These are phyloP conservation scores for Paraconiothyrium sp. DNA, from an alignment of 2,329 filamentous ascomycete genomes.

Conservation along the genomic window DNA sequence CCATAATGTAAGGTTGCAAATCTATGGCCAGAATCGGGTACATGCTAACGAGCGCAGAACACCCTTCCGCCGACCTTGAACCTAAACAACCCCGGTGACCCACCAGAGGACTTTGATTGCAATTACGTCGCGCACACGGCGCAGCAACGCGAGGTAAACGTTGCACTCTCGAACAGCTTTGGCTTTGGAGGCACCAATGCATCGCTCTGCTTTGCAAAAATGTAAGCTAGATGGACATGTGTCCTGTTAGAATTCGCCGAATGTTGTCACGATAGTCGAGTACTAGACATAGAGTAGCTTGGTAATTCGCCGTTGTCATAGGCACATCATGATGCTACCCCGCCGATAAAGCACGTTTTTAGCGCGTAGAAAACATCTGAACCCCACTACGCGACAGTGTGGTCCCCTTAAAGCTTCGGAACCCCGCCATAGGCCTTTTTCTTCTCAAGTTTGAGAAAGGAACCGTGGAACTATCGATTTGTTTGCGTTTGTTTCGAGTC, in stretches of 20 bases:
- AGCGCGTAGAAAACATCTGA: conserved; percentile 16
- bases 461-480: not conserved
- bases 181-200: conserved; percentile 98
- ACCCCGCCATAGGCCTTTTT: not conserved
- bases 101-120: conserved; percentile 74
- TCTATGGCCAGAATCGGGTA: not conserved
- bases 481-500: not conserved
- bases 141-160: conserved; percentile 74
- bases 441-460: not conserved
- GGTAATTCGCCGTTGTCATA: conserved; percentile 27
- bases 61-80: conserved; percentile 88
- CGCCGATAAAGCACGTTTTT: conserved; percentile 22
- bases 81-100: conserved; percentile 68
- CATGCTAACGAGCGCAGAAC: conserved; percentile 63
- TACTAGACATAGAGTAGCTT: conserved; percentile 11
- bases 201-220: conserved; percentile 77
- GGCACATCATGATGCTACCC: conserved; percentile 28
- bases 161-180: conserved; percentile 93
- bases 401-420: conserved; percentile 8
- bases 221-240: conserved; percentile 28
- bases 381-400: conserved; percentile 18
- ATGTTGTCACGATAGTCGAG: not conserved
- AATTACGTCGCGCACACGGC: conserved; percentile 82
- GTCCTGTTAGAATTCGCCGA: not conserved
- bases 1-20: conserved; percentile 69